These are phyloP conservation scores for Fagopyrum homotropicum DNA, from an alignment of 148 eudicot species.

Conservation along the genomic window DNA sequence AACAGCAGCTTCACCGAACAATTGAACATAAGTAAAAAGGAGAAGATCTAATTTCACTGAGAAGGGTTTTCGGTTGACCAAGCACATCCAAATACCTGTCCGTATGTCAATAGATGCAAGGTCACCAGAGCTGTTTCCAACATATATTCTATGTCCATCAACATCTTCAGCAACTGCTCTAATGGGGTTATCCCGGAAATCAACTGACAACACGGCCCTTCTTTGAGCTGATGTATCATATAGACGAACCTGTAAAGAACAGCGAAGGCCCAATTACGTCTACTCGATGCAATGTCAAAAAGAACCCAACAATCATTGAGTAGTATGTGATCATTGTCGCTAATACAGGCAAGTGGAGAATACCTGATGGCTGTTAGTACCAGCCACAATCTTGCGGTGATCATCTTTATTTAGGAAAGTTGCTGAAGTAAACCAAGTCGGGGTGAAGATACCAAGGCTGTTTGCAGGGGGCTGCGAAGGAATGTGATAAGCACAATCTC, in stretches of 20 bases:
- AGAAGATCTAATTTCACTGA: background rate
- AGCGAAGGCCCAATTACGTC: constrained; percentile 5
- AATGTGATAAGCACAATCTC: background rate
- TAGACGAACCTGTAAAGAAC: constrained; percentile 61
- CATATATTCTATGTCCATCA: constrained; percentile 73
- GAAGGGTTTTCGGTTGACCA: background rate
- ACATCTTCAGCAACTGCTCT: constrained; percentile 79
- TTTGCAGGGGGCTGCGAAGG: constrained; percentile 71
- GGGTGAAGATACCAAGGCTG: constrained; percentile 83
- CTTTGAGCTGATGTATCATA: constrained; percentile 89
- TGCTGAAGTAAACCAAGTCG: constrained; percentile 80
- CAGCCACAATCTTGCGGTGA: constrained; percentile 89
- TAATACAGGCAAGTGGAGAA: background rate
- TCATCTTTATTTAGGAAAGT: constrained; percentile 78
- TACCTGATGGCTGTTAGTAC: constrained; percentile 92
- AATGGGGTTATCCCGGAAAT: constrained; percentile 76
- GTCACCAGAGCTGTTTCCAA: constrained; percentile 90
- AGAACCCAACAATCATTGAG: background rate
- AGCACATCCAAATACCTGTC: constrained; percentile 47
- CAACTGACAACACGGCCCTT: constrained; percentile 81
- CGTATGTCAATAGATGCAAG: constrained; percentile 89
- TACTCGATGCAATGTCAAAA: background rate
- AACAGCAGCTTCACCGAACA: background rate
- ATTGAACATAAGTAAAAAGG: background rate
- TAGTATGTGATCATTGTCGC: background rate